These are phyloP conservation scores for sweet orange (Citrus sinensis) DNA, from an alignment of 345 rosid species.

Conservation along the genomic window DNA sequence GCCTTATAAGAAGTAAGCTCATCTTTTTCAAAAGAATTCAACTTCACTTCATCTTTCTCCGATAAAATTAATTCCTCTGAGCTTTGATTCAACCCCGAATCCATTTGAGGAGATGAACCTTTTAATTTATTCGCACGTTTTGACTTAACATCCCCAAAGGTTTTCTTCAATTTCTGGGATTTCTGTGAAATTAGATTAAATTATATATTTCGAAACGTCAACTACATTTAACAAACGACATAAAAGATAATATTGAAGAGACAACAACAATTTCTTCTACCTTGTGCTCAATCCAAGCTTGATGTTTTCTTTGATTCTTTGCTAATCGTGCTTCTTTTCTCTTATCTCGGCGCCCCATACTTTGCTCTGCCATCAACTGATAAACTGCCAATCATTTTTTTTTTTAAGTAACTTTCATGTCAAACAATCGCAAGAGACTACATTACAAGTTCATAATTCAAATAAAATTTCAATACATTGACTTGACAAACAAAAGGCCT, in stretches of 20 bases:
- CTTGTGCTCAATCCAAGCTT: constrained; percentile 64
- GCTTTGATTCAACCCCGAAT: constrained; percentile 17
- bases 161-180: constrained; percentile 36
- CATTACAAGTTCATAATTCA: too few species aligned
- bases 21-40: not conserved
- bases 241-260: not conserved
- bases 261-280: constrained; percentile 20
- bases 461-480: too few species aligned
- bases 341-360: constrained; percentile 44
- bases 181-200: constrained; percentile 31
- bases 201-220: not conserved
- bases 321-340: constrained; percentile 61
- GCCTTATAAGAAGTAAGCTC: constrained; percentile 24
- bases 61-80: constrained; percentile 10
- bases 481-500: too few species aligned
- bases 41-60: not conserved
- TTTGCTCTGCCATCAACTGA: not conserved
- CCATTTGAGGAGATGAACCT: not conserved
- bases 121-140: constrained; percentile 20
- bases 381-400: too few species aligned
- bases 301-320: constrained; percentile 43
- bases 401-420: too few species aligned
- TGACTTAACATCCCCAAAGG: constrained; percentile 3
- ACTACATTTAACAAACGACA: not conserved
- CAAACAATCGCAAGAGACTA: too few species aligned